These are phyloP conservation scores for Hypoxylon sp. DNA, from an alignment of 2,329 filamentous ascomycete species.

Conservation along the genomic window DNA sequence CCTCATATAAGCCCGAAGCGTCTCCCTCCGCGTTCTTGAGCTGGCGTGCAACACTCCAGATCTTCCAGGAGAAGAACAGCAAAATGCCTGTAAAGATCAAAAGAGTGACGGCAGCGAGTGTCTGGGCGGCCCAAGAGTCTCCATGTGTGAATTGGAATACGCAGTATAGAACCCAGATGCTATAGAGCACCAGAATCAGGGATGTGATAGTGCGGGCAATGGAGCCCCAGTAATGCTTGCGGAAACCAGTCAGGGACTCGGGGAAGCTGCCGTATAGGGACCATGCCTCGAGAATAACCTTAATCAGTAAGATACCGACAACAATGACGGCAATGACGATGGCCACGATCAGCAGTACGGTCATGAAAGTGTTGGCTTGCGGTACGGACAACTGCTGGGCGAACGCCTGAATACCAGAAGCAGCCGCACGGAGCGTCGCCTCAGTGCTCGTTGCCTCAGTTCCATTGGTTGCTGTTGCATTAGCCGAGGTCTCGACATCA, in stretches of 20 bases:
- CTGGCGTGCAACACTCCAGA: constrained; percentile 80
- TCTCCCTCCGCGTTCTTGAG: constrained; percentile 85
- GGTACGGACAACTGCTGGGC: constrained; percentile 89
- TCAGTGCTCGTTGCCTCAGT: constrained; percentile 47
- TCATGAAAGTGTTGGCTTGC: constrained; percentile 95
- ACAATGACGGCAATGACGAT: constrained; percentile 88
- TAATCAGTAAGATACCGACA: constrained; percentile 88
- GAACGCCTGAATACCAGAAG: constrained; percentile 85
- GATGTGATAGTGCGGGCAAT: constrained; percentile 91
- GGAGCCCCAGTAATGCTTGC: constrained; percentile 95
- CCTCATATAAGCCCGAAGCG: constrained; percentile 80
- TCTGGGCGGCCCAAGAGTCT: constrained; percentile 93
- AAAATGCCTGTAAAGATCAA: constrained; percentile 84
- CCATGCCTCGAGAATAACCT: constrained; percentile 92
- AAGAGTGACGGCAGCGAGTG: constrained; percentile 85
- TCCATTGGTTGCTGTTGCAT: constrained; percentile 55
- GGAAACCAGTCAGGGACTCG: constrained; percentile 83
- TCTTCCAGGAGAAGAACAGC: constrained; percentile 87
- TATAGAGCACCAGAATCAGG: constrained; percentile 91
- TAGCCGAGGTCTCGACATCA: constrained; percentile 64
- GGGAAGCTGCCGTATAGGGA: constrained; percentile 91
- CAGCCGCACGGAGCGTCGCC: constrained; percentile 63
- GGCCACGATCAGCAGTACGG: constrained; percentile 87
- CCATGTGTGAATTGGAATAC: constrained; percentile 94
- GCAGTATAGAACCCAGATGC: constrained; percentile 95